Evolutionary conservation across 176 grass and related monocot genomes (phyloP).

Genomic region (Zoysia pacifica): DNA sequence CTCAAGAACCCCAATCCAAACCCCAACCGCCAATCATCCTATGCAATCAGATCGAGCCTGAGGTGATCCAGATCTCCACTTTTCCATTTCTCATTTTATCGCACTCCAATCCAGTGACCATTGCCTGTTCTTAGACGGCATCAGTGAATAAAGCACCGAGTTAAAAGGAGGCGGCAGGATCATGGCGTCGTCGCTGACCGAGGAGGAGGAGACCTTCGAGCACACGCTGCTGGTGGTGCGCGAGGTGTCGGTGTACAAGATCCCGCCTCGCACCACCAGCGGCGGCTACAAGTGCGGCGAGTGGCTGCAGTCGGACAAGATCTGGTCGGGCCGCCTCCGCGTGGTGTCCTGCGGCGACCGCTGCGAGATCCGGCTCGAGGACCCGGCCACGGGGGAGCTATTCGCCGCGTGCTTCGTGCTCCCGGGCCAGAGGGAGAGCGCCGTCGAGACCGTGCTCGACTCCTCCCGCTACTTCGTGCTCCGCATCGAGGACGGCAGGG

Average conservation of each 20-base stretch:
- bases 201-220: slow-evolving; percentile 92
- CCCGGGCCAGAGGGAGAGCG: slow-evolving; percentile 66
- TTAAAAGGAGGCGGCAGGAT: neutral
- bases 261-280: slow-evolving; percentile 82
- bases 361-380: slow-evolving; percentile 93
- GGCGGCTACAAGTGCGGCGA: slow-evolving; percentile 99
- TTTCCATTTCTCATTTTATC: neutral
- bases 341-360: slow-evolving; percentile 89
- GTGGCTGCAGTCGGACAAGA: slow-evolving; percentile 98
- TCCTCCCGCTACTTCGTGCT: slow-evolving; percentile 96
- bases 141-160: slow-evolving; percentile 30
- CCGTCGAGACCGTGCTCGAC: slow-evolving; percentile 83
- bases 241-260: slow-evolving; percentile 94
- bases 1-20: slow-evolving; percentile 55
- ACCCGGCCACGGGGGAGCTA: slow-evolving; percentile 82
- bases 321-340: slow-evolving; percentile 95
- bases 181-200: slow-evolving; percentile 46
- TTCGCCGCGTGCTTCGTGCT: slow-evolving; percentile 90
- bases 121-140: slow-evolving; percentile 33
- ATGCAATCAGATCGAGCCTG: slow-evolving; percentile 31
- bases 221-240: slow-evolving; percentile 97
- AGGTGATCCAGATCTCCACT: slow-evolving; percentile 37
- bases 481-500: slow-evolving; percentile 79
- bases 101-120: slow-evolving; percentile 23
- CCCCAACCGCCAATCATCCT: slow-evolving; percentile 20